These are phyloP conservation scores for Populus tomentosa DNA, from an alignment of 441 rosid species.

Conservation along the genomic window DNA sequence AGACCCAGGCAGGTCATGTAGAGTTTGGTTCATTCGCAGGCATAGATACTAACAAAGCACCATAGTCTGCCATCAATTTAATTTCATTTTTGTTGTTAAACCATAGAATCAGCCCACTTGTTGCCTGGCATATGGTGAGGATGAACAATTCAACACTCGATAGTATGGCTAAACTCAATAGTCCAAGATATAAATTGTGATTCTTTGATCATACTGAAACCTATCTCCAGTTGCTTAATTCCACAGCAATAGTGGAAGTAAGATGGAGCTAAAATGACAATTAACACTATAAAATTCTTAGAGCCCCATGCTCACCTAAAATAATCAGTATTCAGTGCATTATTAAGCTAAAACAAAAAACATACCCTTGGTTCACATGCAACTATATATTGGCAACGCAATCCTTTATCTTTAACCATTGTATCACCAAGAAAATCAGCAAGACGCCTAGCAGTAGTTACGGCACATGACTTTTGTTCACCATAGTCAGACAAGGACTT, in stretches of 20 bases:
- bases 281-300: neutral
- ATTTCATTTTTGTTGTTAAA: neutral
- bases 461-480: constrained; percentile 96
- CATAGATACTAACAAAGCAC: neutral
- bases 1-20: neutral
- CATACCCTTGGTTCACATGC: constrained; percentile 94
- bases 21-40: neutral
- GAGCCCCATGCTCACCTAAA: neutral
- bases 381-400: constrained; percentile 97
- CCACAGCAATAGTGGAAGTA: constrained; percentile 6
- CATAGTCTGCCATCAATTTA: neutral
- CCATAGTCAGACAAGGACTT: constrained; percentile 98
- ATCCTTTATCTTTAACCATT: constrained; percentile 98
- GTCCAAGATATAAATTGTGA: neutral
- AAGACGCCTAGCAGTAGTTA: constrained; percentile 96
- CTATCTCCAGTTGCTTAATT: neutral
- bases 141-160: neutral
- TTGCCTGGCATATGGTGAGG: neutral
- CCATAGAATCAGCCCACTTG: neutral
- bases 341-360: constrained; percentile 14
- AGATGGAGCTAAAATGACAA: neutral
- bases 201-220: neutral
- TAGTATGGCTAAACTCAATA: neutral
- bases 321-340: constrained; percentile 1
- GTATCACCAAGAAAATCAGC: constrained; percentile 94